Evolutionary conservation across 495 filamentous ascomycete genomes (phyloP).

Genomic region (Terfezia claveryi): DNA sequence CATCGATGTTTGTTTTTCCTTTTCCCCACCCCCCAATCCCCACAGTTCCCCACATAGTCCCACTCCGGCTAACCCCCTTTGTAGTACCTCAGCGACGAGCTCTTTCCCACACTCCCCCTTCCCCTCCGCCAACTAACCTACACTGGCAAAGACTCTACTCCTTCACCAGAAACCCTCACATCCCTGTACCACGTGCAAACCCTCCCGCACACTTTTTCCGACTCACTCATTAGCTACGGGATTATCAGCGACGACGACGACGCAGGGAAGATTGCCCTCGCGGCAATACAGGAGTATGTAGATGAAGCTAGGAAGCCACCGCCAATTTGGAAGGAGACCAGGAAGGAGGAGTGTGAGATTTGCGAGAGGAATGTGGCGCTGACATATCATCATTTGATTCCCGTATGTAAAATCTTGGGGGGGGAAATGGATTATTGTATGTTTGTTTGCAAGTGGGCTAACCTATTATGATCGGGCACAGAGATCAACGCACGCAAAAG

Average conservation of each 20-base stretch:
- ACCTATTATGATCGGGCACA: neutral
- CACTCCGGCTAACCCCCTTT: constrained; percentile 19
- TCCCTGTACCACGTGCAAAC: constrained; percentile 20
- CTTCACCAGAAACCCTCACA: constrained; percentile 21
- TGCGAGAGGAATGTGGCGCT: constrained; percentile 57
- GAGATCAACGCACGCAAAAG: constrained; percentile 41
- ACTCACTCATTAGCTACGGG: constrained; percentile 38
- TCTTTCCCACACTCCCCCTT: constrained; percentile 40
- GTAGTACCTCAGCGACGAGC: constrained; percentile 47
- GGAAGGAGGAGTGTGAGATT: constrained; percentile 43
- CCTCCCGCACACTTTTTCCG: constrained; percentile 33
- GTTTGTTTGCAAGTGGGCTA: no score
- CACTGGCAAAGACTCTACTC: constrained; percentile 7
- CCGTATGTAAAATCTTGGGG: constrained; percentile 23
- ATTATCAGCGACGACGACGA: constrained; percentile 24
- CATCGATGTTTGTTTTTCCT: no score
- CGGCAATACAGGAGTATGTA: constrained; percentile 39
- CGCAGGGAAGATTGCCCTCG: constrained; percentile 34
- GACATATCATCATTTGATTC: constrained; percentile 72
- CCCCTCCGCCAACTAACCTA: constrained; percentile 24
- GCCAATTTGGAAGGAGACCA: constrained; percentile 35
- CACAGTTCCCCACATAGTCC: constrained; percentile 38
- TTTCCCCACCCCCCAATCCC: constrained; percentile 32
- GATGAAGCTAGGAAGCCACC: constrained; percentile 32
- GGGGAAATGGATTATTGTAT: neutral